Base-by-base conservation (phyloP, 768 basidiomycete genomes). In the Cyathus striatus region DNA sequence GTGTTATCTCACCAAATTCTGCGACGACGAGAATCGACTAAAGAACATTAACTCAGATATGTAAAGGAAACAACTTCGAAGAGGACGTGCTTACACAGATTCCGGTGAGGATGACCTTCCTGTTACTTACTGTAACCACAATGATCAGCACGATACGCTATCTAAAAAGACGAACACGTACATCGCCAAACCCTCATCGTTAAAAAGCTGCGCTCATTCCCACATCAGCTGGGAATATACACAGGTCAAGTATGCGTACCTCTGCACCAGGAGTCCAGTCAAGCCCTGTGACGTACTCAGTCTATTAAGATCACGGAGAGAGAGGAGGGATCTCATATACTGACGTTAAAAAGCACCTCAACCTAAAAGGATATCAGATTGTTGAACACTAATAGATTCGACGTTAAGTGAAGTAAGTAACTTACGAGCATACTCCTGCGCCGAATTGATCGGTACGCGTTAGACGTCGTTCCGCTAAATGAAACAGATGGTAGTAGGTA, bases 211-310 rank as follows among this genome's bases (percentile, higher is more conserved):
- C 10, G 22, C n/a, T 34, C 30, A 37, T 2, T 12, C 14, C 46
- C 7, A 14, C 12, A 21, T 33, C 20, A 44, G 7, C 6, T 12
- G n/a, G 6, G 30, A 38, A 18, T 37, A 27, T 35, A 14, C 21
- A 22, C 2, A 38, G 13, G 6, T 23, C 1, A 22, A 33, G 12
- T 12, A 24, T 14, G 12, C 42, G 22, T 41, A 70, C 68, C 67
- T 66, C 60, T 78, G 76, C 7, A 78, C 75, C 36, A 74, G 49
- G 39, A 78, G 48, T 22, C 69, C 70, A 2, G 69, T 75, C n/a
- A 75, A 53, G 23, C 66, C 70, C 69, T 71, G 43, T 10, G 43
- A 39, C 32, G 20, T 32, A 22, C 30, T 21, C 21, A 26, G 33
- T 41, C 23, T 43, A 33, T 20, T 45, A n/a, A 32, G 37, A 14